phyloP scores from a whole-genome alignment of 805 yeast species.

The Candida oleophila region DNA sequence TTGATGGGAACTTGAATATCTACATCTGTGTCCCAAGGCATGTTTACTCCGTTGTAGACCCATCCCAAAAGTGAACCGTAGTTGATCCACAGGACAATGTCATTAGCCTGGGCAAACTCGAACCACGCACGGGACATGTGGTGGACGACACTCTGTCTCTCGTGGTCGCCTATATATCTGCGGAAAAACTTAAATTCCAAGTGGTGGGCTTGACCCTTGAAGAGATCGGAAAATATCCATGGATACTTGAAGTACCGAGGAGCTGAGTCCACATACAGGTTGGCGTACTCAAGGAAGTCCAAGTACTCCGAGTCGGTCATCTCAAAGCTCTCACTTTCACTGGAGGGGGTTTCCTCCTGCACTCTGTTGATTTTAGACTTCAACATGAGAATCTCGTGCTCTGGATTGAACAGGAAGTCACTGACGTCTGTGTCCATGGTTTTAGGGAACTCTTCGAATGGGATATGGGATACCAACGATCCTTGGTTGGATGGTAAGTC shows the following conservation, averaged over 20 bases:
- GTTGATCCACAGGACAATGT: conserved; percentile 27
- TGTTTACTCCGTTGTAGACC: conserved; percentile 30
- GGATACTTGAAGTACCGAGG: conserved; percentile 39
- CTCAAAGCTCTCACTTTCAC: conserved; percentile 1
- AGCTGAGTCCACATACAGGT: conserved; percentile 16
- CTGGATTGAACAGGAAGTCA: conserved; percentile 33
- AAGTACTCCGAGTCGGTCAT: conserved; percentile 17
- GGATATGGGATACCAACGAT: conserved; percentile 3
- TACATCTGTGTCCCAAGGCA: conserved; percentile 34
- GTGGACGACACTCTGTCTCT: conserved; percentile 36
- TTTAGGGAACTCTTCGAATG: conserved; percentile 9
- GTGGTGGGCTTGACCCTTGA: conserved; percentile 32
- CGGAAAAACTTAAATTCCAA: conserved; percentile 37
- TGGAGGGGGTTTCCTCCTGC: conserved; percentile 12
- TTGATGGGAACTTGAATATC: conserved; percentile 28
- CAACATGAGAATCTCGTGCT: conserved; percentile 23
- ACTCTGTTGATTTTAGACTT: conserved; percentile 15
- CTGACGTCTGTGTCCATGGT: conserved; percentile 16
- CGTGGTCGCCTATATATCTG: conserved; percentile 32
- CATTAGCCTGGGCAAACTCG: conserved; percentile 31
- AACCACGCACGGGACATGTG: conserved; percentile 39
- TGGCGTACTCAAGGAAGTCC: conserved; percentile 28
- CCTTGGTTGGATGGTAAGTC: not conserved
- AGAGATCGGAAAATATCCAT: conserved; percentile 36
- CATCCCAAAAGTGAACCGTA: conserved; percentile 30